Conservation (phyloP, 31 red algal species). For the Porphyra umbilicalis region DNA sequence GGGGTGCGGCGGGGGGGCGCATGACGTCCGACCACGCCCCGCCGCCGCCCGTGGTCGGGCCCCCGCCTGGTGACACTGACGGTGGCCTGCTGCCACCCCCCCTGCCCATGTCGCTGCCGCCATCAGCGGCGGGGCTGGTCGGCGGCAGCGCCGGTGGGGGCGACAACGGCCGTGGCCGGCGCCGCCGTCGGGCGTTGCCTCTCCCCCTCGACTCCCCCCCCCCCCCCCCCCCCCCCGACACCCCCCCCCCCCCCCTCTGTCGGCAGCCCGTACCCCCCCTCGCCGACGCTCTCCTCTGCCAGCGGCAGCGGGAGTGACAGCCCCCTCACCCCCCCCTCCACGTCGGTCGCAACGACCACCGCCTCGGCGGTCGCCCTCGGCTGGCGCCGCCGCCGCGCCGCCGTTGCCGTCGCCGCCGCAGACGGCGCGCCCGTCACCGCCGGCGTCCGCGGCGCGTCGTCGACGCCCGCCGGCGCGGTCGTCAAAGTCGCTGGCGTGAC, state of each 20-base stretch:
- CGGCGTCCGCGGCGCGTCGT: not conserved
- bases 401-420: not conserved
- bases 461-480: not conserved
- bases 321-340: not conserved
- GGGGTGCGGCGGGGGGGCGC: not conserved
- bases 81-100: not conserved
- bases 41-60: no score
- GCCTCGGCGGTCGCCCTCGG: not conserved
- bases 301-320: not conserved
- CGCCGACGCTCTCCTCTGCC: no score
- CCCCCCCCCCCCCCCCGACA: no score
- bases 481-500: not conserved
- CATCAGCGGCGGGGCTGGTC: no score
- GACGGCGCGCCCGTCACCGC: not conserved
- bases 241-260: no score
- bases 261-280: no score
- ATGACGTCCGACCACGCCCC: not conserved
- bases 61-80: no score
- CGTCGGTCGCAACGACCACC: not conserved
- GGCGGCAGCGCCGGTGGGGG: not conserved
- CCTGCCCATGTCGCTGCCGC: not conserved
- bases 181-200: no score
- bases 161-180: no score
- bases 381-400: not conserved
- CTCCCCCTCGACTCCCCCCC: no score